phyloP scores from a whole-genome alignment of 148 eudicot genomes.

The Nepenthes gracilis region DNA sequence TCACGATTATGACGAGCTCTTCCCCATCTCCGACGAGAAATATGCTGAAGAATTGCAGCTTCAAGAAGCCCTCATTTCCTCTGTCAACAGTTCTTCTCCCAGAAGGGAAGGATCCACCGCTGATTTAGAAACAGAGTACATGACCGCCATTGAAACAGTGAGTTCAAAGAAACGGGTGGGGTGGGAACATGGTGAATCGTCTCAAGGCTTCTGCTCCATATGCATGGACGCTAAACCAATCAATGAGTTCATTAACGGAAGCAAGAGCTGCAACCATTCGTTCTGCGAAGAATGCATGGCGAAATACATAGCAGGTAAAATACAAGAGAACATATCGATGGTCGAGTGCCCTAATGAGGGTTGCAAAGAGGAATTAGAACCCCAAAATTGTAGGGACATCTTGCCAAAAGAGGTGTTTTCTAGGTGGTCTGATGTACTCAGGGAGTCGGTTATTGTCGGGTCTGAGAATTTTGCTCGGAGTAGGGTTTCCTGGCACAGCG shows the following conservation, averaged over 20 bases:
- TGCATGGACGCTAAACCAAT: slow-evolving; percentile 42
- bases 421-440: slow-evolving; percentile 31
- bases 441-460: slow-evolving; percentile 25
- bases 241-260: slow-evolving; percentile 21
- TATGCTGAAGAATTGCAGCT: slow-evolving; percentile 36
- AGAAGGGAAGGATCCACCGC: not conserved
- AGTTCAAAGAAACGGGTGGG: not conserved
- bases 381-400: slow-evolving; percentile 13
- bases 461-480: slow-evolving; percentile 44
- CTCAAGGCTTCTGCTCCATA: slow-evolving; percentile 30
- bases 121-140: not conserved
- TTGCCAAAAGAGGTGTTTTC: slow-evolving; percentile 23
- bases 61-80: slow-evolving; percentile 33
- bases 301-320: slow-evolving; percentile 22
- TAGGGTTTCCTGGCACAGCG: slow-evolving; percentile 49
- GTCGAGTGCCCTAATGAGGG: slow-evolving; percentile 25
- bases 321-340: slow-evolving; percentile 10
- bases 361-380: slow-evolving; percentile 16
- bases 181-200: slow-evolving; percentile 4
- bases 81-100: slow-evolving; percentile 1
- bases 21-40: slow-evolving; percentile 49
- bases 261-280: slow-evolving; percentile 22
- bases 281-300: slow-evolving; percentile 38
- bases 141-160: not conserved
- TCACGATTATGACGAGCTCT: slow-evolving; percentile 19